Percentiles rank a stretch among this genome's conserved stretches.
phyloP scores from a whole-genome alignment of 1,284 basidiomycete species.

The Trametes polyzona region DNA sequence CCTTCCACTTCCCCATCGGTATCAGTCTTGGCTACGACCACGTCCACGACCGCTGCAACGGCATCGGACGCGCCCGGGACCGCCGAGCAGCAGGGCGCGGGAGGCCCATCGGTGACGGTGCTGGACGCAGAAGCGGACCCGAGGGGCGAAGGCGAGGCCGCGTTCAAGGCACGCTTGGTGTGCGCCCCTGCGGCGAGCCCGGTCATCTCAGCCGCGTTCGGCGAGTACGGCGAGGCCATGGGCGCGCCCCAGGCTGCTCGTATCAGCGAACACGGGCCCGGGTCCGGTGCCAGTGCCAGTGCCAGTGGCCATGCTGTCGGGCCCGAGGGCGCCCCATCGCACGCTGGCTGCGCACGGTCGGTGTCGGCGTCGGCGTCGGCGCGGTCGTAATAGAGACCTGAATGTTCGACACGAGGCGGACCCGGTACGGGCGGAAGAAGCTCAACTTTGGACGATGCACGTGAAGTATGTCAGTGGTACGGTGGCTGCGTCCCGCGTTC shows the following conservation, averaged over 20 bases:
- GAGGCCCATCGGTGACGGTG: slow-evolving; percentile 1
- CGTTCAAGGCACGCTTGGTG: slow-evolving; percentile 29
- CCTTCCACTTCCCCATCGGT: too few relatives aligned
- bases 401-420: not conserved
- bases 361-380: not conserved
- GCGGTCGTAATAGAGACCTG: not conserved
- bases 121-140: not conserved
- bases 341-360: not conserved
- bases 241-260: too few relatives aligned
- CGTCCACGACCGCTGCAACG: not conserved
- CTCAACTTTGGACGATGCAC: not conserved
- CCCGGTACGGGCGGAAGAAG: not conserved
- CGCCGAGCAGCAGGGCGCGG: not conserved
- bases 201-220: slow-evolving; percentile 19
- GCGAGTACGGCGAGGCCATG: too few relatives aligned
- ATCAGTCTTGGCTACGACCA: too few relatives aligned
- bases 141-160: slow-evolving; percentile 13
- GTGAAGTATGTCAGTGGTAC: not conserved
- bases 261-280: not conserved
- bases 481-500: too few relatives aligned
- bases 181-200: slow-evolving; percentile 31
- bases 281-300: not conserved
- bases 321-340: not conserved
- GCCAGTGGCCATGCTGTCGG: not conserved
- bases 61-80: not conserved